phyloP scores from a whole-genome alignment of 441 rosid genomes.

The Codiaeum variegatum region DNA sequence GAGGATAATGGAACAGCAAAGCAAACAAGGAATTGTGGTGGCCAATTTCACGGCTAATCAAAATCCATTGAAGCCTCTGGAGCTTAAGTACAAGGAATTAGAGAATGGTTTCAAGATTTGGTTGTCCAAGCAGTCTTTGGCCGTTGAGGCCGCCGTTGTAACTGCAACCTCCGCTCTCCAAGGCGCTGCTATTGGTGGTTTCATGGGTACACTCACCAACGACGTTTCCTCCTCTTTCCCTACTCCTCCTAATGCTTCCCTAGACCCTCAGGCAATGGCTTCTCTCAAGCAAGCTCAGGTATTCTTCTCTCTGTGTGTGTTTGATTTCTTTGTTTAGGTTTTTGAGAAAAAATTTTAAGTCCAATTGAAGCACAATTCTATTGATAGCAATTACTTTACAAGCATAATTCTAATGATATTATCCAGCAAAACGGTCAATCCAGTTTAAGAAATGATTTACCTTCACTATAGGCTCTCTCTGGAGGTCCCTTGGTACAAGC shows the following conservation, averaged over 20 bases:
- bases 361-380: background rate
- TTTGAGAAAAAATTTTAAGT: background rate
- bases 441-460: conserved; percentile 4
- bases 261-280: conserved; percentile 67
- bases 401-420: background rate
- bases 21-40: conserved; percentile 37
- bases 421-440: background rate
- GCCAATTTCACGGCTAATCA: conserved; percentile 36
- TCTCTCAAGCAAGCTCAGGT: conserved; percentile 92
- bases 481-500: conserved; percentile 95
- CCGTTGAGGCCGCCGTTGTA: conserved; percentile 77
- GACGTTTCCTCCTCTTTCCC: conserved; percentile 52
- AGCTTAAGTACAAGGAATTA: conserved; percentile 52
- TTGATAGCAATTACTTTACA: background rate
- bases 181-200: conserved; percentile 83
- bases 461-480: conserved; percentile 54
- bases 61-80: conserved; percentile 56
- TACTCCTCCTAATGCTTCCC: conserved; percentile 39
- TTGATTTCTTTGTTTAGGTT: background rate
- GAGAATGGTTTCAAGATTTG: conserved; percentile 68
- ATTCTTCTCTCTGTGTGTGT: background rate
- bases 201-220: conserved; percentile 70
- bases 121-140: conserved; percentile 70
- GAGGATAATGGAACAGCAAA: conserved; percentile 27
- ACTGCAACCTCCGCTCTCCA: conserved; percentile 65